phyloP scores from a whole-genome alignment of 2,329 filamentous ascomycete species.

The Monilinia fructigena region DNA sequence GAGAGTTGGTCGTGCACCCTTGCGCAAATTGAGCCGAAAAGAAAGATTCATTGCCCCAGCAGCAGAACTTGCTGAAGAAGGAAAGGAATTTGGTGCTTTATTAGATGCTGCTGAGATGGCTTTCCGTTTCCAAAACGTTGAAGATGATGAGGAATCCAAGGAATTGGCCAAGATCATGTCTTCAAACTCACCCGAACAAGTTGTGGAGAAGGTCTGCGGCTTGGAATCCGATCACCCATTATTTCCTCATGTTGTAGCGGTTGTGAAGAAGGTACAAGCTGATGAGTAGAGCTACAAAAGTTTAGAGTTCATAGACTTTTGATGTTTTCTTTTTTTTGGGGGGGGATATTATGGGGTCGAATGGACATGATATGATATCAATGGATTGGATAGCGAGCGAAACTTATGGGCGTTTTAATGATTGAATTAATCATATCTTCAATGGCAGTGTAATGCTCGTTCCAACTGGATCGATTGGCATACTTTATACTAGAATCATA shows the following conservation, averaged over 20 bases:
- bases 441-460: no score
- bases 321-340: conserved; percentile 20
- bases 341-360: conserved; percentile 24
- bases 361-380: conserved; percentile 5
- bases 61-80: conserved; percentile 80
- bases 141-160: conserved; percentile 84
- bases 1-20: conserved; percentile 89
- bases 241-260: conserved; percentile 69
- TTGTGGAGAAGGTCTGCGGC: conserved; percentile 78
- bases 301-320: conserved; percentile 16
- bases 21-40: conserved; percentile 91
- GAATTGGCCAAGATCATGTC: conserved; percentile 86
- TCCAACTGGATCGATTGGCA: neutral
- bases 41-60: conserved; percentile 95
- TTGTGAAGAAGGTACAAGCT: conserved; percentile 81
- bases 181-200: conserved; percentile 67
- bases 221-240: conserved; percentile 75
- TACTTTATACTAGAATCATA: neutral
- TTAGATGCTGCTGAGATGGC: conserved; percentile 86
- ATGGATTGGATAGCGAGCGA: conserved; percentile 12
- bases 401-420: conserved; percentile 13
- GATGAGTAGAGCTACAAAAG: conserved; percentile 31
- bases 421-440: neutral
- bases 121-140: conserved; percentile 91
- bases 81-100: conserved; percentile 68